phyloP scores from a whole-genome alignment of 2,329 filamentous ascomycete species.

The Botrytis squamosa region DNA sequence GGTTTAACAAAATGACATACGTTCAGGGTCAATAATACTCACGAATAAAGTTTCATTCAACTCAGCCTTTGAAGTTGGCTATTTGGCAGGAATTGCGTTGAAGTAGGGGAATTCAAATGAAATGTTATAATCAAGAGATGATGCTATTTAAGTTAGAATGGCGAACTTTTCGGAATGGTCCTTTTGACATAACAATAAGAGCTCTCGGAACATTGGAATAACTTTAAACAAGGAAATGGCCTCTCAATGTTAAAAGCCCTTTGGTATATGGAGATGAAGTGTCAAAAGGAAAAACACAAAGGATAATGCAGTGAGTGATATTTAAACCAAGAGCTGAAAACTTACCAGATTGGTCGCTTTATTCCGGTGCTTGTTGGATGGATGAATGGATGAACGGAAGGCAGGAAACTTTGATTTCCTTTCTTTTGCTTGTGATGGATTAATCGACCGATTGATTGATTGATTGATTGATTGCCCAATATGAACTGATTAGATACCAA shows the following conservation, averaged over 20 bases:
- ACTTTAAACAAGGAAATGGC: background rate
- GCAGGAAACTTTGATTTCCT: background rate
- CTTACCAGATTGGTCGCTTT: background rate
- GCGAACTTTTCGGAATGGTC: background rate
- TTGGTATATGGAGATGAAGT: background rate
- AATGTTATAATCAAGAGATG: background rate
- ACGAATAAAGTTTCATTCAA: background rate
- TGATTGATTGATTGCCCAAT: background rate
- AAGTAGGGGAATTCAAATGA: too few relatives aligned
- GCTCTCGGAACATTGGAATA: background rate
- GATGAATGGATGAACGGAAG: background rate
- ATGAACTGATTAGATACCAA: background rate
- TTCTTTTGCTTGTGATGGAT: background rate
- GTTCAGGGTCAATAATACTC: background rate
- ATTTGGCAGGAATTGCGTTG: background rate
- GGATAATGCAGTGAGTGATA: background rate
- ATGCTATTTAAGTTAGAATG: slow-evolving; percentile 6
- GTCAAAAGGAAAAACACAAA: background rate
- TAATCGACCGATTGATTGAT: background rate
- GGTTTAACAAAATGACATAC: background rate
- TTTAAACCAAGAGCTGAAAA: background rate
- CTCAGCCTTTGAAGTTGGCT: background rate
- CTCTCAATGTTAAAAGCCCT: background rate
- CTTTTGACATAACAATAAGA: background rate
- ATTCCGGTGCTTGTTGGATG: background rate